Base-by-base conservation (phyloP, 2,329 filamentous ascomycete genomes). In the Fusarium sp. region DNA sequence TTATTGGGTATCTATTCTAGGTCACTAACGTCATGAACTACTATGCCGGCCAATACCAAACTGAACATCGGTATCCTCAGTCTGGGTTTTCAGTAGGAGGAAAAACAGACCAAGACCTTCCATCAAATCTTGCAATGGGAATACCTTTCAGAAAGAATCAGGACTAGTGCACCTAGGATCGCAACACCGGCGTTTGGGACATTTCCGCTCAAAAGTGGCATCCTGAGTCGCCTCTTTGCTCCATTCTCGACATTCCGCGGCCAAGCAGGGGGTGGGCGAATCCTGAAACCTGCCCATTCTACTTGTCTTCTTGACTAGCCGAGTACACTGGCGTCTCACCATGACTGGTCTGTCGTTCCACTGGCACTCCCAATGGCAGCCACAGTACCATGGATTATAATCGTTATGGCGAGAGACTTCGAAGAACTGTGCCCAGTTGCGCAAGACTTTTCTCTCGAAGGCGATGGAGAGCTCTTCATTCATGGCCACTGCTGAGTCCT, bases 311-410 rank as follows among this genome's bases (percentile, higher is more conserved):
- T 20, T 11, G 27, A 52, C 18, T n/a, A 5, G 20, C 11, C 56
- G 56, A 18, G 22, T 33, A 4, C 64, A 68, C 41, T 68, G 50
- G 10, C 67, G 67, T 13, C 68, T 27, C 5, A 35, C 18, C 11
- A 50, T 50, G 14, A 59, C 58, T 5, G 52, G 58, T 9, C 58
- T 62, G 24, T 58, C 41, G 20, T 6, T 6, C 4, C 10, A 24
- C 9, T 5, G 1, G 43, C 33, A 33, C 18, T 54, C 7, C 3
- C 5, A 5, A 24, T 10, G 5, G 1, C 54, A 65, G 13, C 1
- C 1, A n/a, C 54, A 41, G 8, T 9, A 3, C 20, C 16, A 27
- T 6, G 41, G 35, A 4, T 1, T 3, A 6, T 2, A 2, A 0
- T 2, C 6, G 33, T 65, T 18, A 9, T 65, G 63, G 14, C 11